A percentile compares a stretch with the other conserved stretches of the same genome.
phyloP scores from a whole-genome alignment of 2,329 filamentous ascomycete genomes.

The Ophiostoma piceae region DNA sequence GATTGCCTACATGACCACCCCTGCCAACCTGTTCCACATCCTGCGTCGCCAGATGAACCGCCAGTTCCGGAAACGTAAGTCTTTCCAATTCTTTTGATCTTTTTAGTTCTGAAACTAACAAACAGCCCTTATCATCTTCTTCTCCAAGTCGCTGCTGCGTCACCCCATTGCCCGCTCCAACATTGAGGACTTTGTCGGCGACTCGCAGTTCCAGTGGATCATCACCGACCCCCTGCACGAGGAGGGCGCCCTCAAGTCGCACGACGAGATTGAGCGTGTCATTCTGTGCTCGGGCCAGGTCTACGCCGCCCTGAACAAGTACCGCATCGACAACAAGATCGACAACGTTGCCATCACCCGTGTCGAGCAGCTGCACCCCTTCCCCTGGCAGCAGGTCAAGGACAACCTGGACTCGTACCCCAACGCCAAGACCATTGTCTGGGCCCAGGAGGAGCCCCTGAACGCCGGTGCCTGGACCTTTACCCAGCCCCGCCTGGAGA shows the following conservation, averaged over 20 bases:
- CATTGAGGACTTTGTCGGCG: conserved; percentile 84
- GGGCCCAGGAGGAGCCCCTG: conserved; percentile 94
- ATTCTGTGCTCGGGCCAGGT: conserved; percentile 94
- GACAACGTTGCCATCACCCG: conserved; percentile 91
- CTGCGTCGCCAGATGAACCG: conserved; percentile 96
- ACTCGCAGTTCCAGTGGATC: conserved; percentile 95
- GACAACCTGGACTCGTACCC: conserved; percentile 96
- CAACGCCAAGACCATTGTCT: conserved; percentile 96
- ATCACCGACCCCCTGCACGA: conserved; percentile 85
- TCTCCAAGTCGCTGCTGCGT: conserved; percentile 93
- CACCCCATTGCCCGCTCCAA: conserved; percentile 86
- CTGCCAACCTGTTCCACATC: conserved; percentile 93
- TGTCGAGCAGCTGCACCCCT: conserved; percentile 95
- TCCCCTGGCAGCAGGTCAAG: conserved; percentile 95
- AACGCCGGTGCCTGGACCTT: conserved; percentile 97
- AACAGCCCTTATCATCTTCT: conserved; percentile 91
- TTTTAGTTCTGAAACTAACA: conserved; percentile 12
- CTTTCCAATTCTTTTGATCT: not conserved
- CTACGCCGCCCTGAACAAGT: conserved; percentile 82
- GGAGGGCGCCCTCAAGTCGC: conserved; percentile 65
- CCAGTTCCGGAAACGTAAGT: conserved; percentile 97
- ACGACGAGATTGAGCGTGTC: conserved; percentile 87
- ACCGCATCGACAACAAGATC: conserved; percentile 79
- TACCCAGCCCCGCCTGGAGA: conserved; percentile 96
- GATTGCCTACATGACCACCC: conserved; percentile 94